Evolutionary conservation across 495 filamentous ascomycete species (phyloP), one percentile per base, ranked within the genome.

Genomic region (Hypoxylon cercidicola): DNA sequence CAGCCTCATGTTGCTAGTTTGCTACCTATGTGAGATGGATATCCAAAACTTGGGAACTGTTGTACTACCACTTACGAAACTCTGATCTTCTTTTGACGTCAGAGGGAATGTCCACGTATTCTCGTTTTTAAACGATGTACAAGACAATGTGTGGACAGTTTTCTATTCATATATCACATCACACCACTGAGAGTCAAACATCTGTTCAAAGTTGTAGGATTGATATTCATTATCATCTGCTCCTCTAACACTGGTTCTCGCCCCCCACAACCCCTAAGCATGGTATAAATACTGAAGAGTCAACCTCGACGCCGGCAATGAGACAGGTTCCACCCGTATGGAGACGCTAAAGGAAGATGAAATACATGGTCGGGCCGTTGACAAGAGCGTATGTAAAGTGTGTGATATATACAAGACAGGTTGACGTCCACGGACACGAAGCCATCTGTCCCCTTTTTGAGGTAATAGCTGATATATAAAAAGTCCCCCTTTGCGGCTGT

Each of bases 201-300:
- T 28, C 25, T 3, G 25, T 3, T 37, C 34, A 37, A 37, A 37
- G 34, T 37, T 12, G 11, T 37, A 37, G 34, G 34, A n/a, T n/a
- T 56, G 43, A 52, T 57, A 43, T 25, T 62, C 64, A 35, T 67
- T 58, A 62, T 67, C 64, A 28, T 67, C 41, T 25, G 15, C 41
- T 49, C 43, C 19, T 64, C 28, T 67, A 44, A 53, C n/a, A 39
- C 9, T 19, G 35, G 25, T 23, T 39, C 37, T 45, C 21, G 16
- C 19, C 16, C 28, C n/a, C 18, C 56, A 35, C n/a, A 12, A 19
- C 21, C 25, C 10, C 43, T 53, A 46, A 39, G 46, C 46, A 21
- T 55, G 64, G 64, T 62, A 67, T 67, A 54, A 49, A 54, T 62
- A 25, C 53, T 40, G 16, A 52, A 44, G 52, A 35, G n/a, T 48